A percentile compares a stretch with the other conserved stretches of the same genome.
Conservation (phyloP, 2,329 filamentous ascomycete species). For the Xylogone sp. region DNA sequence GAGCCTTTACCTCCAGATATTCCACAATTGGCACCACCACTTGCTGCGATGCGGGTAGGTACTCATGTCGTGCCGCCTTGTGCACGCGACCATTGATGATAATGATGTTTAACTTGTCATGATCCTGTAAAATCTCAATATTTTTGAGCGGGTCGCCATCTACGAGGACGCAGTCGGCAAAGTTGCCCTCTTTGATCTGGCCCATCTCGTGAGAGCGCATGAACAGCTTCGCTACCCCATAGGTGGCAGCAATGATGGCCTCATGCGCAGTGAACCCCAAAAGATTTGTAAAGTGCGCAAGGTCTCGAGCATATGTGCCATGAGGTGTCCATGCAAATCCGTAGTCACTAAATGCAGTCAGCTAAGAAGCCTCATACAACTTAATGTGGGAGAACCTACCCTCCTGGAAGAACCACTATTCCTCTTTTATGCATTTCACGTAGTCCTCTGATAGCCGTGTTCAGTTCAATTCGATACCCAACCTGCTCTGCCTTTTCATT, state of each 20-base stretch:
- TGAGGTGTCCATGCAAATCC: constrained; percentile 42
- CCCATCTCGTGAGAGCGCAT: constrained; percentile 35
- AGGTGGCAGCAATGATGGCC: constrained; percentile 37
- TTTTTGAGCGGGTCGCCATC: constrained; percentile 39
- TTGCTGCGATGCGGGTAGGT: constrained; percentile 4
- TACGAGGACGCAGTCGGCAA: constrained; percentile 39
- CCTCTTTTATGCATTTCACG: constrained; percentile 40
- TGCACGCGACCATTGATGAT: constrained; percentile 43
- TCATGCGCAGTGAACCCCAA: constrained; percentile 40
- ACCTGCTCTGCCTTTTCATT: constrained; percentile 37
- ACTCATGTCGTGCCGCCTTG: constrained; percentile 27
- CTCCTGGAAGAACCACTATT: constrained; percentile 39
- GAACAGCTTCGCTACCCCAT: constrained; percentile 32
- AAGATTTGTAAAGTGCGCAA: constrained; percentile 39
- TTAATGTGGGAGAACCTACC: background rate
- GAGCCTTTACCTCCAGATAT: constrained; percentile 1
- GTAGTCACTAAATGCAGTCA: constrained; percentile 30
- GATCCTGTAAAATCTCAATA: constrained; percentile 32
- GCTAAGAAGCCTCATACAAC: background rate
- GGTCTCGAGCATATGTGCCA: constrained; percentile 40
- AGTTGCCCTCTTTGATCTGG: constrained; percentile 35
- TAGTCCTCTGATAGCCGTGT: constrained; percentile 33
- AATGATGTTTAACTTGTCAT: constrained; percentile 40
- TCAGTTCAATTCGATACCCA: constrained; percentile 38
- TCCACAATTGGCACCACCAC: background rate